Evolutionary conservation across 768 basidiomycete genomes (phyloP), one percentile per base, ranked within the genome.

Genomic region (Mycena galericulata): DNA sequence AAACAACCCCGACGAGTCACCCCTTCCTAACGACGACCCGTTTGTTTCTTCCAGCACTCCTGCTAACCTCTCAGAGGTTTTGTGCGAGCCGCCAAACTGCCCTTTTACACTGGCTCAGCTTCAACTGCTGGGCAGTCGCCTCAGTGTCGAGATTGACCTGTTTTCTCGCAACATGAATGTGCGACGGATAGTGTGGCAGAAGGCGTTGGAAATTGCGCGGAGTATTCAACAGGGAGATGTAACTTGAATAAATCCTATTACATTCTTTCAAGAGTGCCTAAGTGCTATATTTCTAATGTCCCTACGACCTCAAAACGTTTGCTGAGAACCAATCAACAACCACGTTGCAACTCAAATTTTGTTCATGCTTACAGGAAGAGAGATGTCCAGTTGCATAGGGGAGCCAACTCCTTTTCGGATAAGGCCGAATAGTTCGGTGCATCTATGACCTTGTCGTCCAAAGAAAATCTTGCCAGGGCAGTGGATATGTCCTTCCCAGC

Each of bases 1-100:
- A 12, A 58, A 69, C 61, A 71, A 69, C 47, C 61, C 61, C 9
- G 24, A 68, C 2, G 68, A 62, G 30, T 40, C 32, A 4, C 24
- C n/a, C 22, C 49, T 0, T 20, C 47, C 10, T 6, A 30, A 32
- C 24, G 9, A 20, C 24, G 47, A 68, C 47, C 67, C 70, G 0
- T 67, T 67, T 29, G 58, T 32, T 3, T 51, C 66, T 1, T 43
- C 45, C 3, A 50, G 47, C 34, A 50, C 46, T 26, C 59, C 59
- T 4, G 46, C 45, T 1, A 61, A 61, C 11, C 59, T 61, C 8
- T 61, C 59, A 3, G 46, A 61, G 45, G 59, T 61, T 17, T 12
- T 49, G n/a, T 51, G 49, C n/a, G 61, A 51, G 1, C 50, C 49
- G 9, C 61, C 61, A 8, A 14, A 15, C 3, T 62, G 61, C 29